Evolutionary conservation across 163 green algal genomes (phyloP).

Genomic region (Scenedesmus sp.): DNA sequence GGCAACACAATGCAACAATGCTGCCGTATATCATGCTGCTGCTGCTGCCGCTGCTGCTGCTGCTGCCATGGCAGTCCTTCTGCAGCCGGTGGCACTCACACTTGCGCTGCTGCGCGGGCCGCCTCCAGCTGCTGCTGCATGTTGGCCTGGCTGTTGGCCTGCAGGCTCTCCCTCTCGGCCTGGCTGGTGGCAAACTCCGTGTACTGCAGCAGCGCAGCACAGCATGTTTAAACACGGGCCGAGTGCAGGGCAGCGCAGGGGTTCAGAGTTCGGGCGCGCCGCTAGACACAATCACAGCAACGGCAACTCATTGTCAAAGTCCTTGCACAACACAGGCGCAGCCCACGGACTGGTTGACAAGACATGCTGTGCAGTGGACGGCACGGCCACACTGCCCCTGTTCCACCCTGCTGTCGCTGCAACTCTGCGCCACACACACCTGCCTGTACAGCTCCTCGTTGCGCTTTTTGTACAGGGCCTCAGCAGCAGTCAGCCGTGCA

Average conservation of each 20-base stretch:
- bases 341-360: too few relatives aligned
- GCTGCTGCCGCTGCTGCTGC: not conserved
- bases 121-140: slow-evolving; percentile 52
- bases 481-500: not conserved
- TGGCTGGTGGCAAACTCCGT: slow-evolving; percentile 18
- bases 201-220: slow-evolving; percentile 40
- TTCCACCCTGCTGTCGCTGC: not conserved
- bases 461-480: slow-evolving; percentile 6
- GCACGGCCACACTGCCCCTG: too few relatives aligned
- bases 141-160: slow-evolving; percentile 1
- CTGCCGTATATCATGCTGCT: not conserved
- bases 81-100: slow-evolving; percentile 20
- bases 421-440: slow-evolving; percentile 13
- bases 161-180: slow-evolving; percentile 28
- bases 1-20: not conserved
- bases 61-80: too few relatives aligned
- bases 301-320: not conserved
- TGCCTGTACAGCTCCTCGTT: slow-evolving; percentile 25
- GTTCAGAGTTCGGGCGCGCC: too few relatives aligned
- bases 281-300: not conserved
- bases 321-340: too few relatives aligned
- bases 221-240: too few relatives aligned
- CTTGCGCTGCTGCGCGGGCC: slow-evolving; percentile 14
- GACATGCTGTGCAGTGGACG: too few relatives aligned
- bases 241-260: too few relatives aligned